Conservation (phyloP, 768 basidiomycete species). For the Russula emetica region DNA sequence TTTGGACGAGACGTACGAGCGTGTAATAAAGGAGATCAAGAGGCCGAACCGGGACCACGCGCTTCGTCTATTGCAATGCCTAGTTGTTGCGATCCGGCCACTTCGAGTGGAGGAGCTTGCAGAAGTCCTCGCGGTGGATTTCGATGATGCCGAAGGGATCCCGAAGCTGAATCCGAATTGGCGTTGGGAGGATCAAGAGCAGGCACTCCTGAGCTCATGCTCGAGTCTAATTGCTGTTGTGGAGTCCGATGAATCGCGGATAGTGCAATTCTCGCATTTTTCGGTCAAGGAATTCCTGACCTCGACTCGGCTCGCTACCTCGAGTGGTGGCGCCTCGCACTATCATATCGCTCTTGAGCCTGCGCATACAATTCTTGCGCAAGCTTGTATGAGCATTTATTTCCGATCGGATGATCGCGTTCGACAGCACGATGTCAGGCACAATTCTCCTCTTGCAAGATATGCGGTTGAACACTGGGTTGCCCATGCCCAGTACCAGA, state of each 20-base stretch:
- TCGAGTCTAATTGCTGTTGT: neutral
- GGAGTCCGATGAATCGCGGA: neutral
- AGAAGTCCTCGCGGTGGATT: neutral
- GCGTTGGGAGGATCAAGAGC: neutral
- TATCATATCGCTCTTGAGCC: too few species aligned
- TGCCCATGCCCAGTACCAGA: neutral
- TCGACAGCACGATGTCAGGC: neutral
- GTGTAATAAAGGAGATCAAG: neutral
- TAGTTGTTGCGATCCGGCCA: neutral
- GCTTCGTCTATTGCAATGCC: neutral
- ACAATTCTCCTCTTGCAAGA: neutral
- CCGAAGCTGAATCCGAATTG: neutral
- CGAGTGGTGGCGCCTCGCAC: too few species aligned
- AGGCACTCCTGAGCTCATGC: neutral
- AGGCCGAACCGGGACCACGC: neutral
- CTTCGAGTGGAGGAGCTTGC: too few species aligned
- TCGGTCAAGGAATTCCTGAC: too few species aligned
- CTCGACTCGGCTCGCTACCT: too few species aligned
- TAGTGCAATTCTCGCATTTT: too few species aligned
- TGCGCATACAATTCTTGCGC: too few species aligned
- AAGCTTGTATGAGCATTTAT: too few species aligned
- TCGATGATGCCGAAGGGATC: neutral
- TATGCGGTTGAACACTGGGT: neutral
- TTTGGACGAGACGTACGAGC: neutral
- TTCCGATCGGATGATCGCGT: neutral